phyloP scores from a whole-genome alignment of 2,329 filamentous ascomycete genomes.

The Eutypella sp. region DNA sequence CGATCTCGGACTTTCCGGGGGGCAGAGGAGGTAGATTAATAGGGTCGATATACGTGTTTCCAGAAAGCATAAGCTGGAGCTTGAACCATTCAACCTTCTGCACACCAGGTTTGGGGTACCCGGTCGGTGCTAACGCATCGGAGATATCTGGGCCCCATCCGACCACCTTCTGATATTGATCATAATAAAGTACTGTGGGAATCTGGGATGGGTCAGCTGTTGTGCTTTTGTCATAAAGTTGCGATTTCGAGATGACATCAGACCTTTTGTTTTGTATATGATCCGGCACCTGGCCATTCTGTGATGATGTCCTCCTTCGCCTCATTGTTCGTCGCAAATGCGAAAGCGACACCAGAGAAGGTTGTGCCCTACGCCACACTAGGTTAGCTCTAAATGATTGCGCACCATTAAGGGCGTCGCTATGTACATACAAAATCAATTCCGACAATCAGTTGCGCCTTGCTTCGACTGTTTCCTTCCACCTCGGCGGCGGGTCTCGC shows the following conservation, averaged over 20 bases:
- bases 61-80: constrained; percentile 95
- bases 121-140: constrained; percentile 91
- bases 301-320: constrained; percentile 98
- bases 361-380: constrained; percentile 70
- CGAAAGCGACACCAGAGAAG: constrained; percentile 95
- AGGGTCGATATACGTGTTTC: constrained; percentile 98
- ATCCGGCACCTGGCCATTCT: constrained; percentile 96
- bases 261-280: constrained; percentile 98
- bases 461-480: constrained; percentile 82
- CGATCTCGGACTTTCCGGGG: constrained; percentile 96
- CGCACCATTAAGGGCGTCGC: neutral
- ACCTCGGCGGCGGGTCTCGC: constrained; percentile 63
- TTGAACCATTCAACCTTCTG: constrained; percentile 99
- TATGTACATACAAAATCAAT: constrained; percentile 82
- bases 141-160: constrained; percentile 98
- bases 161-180: constrained; percentile 99
- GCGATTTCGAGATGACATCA: constrained; percentile 9
- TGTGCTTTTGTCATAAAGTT: constrained; percentile 12
- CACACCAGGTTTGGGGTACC: constrained; percentile 94
- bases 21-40: constrained; percentile 97
- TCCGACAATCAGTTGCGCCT: constrained; percentile 95
- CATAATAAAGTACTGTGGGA: constrained; percentile 98
- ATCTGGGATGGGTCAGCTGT: constrained; percentile 55
- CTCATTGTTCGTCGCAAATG: constrained; percentile 95
- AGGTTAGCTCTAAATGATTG: constrained; percentile 13